Percentiles rank a stretch among this genome's conserved stretches.
Conservation (phyloP, 2,329 filamentous ascomycete genomes). For the Colletotrichum sp. region DNA sequence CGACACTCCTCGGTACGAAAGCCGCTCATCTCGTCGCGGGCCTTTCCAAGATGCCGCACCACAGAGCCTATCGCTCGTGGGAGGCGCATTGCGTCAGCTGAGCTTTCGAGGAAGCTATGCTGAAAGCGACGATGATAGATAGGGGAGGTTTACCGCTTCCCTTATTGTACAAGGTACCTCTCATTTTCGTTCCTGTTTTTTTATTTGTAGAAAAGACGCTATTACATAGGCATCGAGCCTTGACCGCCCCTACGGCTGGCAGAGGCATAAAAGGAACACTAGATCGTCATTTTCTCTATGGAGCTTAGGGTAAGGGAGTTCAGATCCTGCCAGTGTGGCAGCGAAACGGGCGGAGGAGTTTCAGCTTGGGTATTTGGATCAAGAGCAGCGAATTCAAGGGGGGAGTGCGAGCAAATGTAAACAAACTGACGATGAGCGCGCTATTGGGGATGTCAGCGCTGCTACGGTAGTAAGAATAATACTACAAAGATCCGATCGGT, state of each 20-base stretch:
- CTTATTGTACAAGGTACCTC: neutral
- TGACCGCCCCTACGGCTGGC: neutral
- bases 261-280: neutral
- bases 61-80: neutral
- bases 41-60: neutral
- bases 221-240: neutral
- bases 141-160: neutral
- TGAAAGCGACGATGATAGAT: neutral
- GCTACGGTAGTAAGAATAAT: constrained; percentile 5
- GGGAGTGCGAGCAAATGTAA: neutral
- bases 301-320: constrained; percentile 9
- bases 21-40: neutral
- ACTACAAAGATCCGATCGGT: neutral
- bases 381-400: neutral
- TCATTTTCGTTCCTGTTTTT: constrained; percentile 1
- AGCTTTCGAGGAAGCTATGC: neutral
- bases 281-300: neutral
- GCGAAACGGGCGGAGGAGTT: constrained; percentile 9
- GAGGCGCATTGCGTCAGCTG: neutral
- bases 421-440: neutral
- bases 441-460: neutral
- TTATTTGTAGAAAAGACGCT: constrained; percentile 11
- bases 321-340: constrained; percentile 5
- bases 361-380: neutral
- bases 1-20: neutral